Conservation (phyloP, 768 basidiomycete species). For the Flagelloscypha sp. region DNA sequence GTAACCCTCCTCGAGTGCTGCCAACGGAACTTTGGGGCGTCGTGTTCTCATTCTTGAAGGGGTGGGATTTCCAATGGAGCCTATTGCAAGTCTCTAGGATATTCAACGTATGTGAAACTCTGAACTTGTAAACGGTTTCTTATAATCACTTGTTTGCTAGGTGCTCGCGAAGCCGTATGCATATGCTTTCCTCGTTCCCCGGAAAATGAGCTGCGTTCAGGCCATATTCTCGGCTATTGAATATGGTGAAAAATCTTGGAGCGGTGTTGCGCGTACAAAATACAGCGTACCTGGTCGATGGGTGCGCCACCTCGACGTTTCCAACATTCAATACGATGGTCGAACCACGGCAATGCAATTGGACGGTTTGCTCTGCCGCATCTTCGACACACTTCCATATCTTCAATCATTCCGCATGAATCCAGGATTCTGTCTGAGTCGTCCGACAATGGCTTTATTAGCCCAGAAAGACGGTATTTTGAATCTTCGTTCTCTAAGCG, state of each 20-base stretch:
- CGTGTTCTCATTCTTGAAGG: slow-evolving; percentile 40
- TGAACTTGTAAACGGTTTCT: too few relatives aligned
- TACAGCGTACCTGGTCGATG: slow-evolving; percentile 85
- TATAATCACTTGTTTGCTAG: neutral
- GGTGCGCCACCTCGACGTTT: slow-evolving; percentile 71
- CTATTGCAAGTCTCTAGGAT: slow-evolving; percentile 34
- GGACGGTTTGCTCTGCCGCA: slow-evolving; percentile 53
- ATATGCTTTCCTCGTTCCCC: slow-evolving; percentile 37
- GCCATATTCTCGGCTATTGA: slow-evolving; percentile 2
- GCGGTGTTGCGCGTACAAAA: slow-evolving; percentile 79
- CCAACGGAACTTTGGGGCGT: slow-evolving; percentile 67
- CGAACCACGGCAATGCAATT: slow-evolving; percentile 42
- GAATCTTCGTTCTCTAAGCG: slow-evolving; percentile 44
- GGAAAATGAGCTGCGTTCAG: too few relatives aligned
- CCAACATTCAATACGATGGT: slow-evolving; percentile 36
- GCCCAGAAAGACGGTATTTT: slow-evolving; percentile 40
- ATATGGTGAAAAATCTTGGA: slow-evolving; percentile 40
- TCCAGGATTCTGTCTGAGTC: slow-evolving; percentile 51
- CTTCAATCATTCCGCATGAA: slow-evolving; percentile 46
- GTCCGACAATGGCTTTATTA: slow-evolving; percentile 46
- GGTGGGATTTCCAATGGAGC: slow-evolving; percentile 19
- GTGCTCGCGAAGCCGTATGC: slow-evolving; percentile 23
- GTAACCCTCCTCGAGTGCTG: slow-evolving; percentile 42
- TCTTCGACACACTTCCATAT: slow-evolving; percentile 66
- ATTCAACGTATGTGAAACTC: slow-evolving; percentile 41